Evolutionary conservation across 208 protist species (phyloP), one percentile per base, ranked within the genome.

Genomic region (Wallacemonas collosoma): DNA sequence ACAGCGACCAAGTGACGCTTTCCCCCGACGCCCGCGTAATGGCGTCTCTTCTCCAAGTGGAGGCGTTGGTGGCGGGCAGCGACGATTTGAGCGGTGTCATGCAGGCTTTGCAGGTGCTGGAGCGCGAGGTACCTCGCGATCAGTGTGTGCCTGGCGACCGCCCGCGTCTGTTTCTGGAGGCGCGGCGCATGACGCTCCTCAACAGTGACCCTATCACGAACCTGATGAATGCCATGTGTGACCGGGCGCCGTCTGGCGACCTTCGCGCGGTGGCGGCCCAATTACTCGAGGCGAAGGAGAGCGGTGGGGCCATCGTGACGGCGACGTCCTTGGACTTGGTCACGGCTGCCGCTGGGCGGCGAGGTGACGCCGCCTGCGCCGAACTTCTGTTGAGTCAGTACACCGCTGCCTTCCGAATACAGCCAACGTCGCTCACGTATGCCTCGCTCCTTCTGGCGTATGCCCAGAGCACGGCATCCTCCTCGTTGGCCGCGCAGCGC

Each of bases 321-420:
- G 69, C 77, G 35, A 78, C 75, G 5, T 85, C 88, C 15, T 81
- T 94, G 26, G 84, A 93, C 62, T 50, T 94, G 11, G 36, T 95
- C n/a, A 61, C 93, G 43, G 90, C 87, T 12, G 87, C 90, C 2
- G 89, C 76, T 65, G 81, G 82, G n/a, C 38, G 73, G 9, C 61
- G 71, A 1, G 78, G 79, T 48, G 82, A 88, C 41, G 68, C 76
- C n/a, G 58, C 58, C 43, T 67, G 61, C 2, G 83, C 86, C 4
- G 86, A 87, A 48, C 63, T 66, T 35, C 56, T 93, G 14, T 72
- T 93, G 61, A 47, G 64, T 17, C 41, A 79, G 35, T 93, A 85
- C 70, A 54, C 63, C 0, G 14, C 40, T 6, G 70, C 58, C 50
- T 81, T 86, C 58, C 78, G 73, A 2, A 64, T 65, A 15, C 1